Percentiles rank a stretch among this genome's conserved stretches.
These are phyloP conservation scores for Heliamphora pulchella DNA, from an alignment of 179 eudicot species.

Conservation along the genomic window DNA sequence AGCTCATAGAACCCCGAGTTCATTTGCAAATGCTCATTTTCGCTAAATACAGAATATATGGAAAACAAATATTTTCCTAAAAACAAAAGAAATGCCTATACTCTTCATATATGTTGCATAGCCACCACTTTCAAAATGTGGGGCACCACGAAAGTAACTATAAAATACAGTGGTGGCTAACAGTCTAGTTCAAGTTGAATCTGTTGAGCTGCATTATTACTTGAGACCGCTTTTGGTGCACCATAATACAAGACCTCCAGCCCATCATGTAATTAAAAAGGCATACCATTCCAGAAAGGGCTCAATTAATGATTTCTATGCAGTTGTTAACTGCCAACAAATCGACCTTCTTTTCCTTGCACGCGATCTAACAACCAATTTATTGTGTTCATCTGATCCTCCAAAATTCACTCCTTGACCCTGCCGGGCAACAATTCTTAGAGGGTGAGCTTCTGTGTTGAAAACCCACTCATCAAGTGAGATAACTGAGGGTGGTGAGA, in stretches of 20 bases:
- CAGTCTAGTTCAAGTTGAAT: not conserved
- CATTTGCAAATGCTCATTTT: not conserved
- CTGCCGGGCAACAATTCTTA: slow-evolving; percentile 55
- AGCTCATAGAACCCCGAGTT: not conserved
- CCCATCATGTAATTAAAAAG: not conserved
- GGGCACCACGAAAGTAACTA: not conserved
- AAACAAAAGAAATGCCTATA: not conserved
- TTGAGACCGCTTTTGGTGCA: not conserved
- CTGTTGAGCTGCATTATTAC: slow-evolving; percentile 2
- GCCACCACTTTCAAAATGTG: slow-evolving; percentile 14
- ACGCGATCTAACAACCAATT: slow-evolving; percentile 38
- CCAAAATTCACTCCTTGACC: slow-evolving; percentile 23
- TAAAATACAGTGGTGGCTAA: not conserved
- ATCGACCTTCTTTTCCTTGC: slow-evolving; percentile 76
- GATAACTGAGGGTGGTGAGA: slow-evolving; percentile 79
- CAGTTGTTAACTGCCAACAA: slow-evolving; percentile 24
- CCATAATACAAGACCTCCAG: not conserved
- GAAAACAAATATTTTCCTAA: no score
- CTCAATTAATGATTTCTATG: not conserved
- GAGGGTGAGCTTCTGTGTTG: slow-evolving; percentile 97
- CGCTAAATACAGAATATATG: not conserved
- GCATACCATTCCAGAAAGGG: not conserved
- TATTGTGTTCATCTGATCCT: slow-evolving; percentile 22
- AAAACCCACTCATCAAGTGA: slow-evolving; percentile 97
- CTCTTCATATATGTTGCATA: not conserved